These are phyloP conservation scores for Paratinospora sagittata DNA, from an alignment of 164 flowering plant species.

Conservation along the genomic window DNA sequence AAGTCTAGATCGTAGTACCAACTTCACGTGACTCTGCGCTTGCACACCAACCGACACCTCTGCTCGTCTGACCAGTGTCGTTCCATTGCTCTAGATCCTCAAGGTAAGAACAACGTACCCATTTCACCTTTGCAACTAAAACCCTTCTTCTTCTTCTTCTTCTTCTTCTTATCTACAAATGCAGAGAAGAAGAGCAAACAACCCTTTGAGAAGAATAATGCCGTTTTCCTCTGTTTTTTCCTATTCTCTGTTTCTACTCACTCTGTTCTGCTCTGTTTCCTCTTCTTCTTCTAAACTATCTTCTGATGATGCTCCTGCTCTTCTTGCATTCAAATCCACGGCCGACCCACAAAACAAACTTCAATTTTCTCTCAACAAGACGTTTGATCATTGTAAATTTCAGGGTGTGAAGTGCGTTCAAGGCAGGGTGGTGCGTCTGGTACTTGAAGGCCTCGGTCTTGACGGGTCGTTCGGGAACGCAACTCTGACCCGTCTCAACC, in stretches of 20 bases:
- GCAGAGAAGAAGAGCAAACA: neutral
- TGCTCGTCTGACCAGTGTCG: neutral
- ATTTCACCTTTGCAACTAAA: neutral
- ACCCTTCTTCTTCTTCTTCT: neutral
- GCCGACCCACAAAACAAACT: constrained; percentile 51
- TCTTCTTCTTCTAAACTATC: neutral
- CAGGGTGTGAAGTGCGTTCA: constrained; percentile 52
- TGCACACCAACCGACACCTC: neutral
- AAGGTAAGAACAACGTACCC: neutral
- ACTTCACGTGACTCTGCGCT: constrained; percentile 10
- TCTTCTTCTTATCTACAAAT: neutral
- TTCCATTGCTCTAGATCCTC: neutral
- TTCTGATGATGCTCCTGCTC: constrained; percentile 54
- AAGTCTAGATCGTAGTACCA: neutral
- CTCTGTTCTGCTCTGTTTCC: neutral
- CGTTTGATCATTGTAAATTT: constrained; percentile 57
- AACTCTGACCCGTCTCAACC: constrained; percentile 54
- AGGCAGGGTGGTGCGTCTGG: constrained; percentile 43
- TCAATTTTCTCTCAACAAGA: constrained; percentile 25
- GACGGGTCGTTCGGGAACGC: constrained; percentile 45
- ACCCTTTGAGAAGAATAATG: neutral
- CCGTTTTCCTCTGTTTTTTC: neutral
- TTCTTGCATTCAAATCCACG: constrained; percentile 54
- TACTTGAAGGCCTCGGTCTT: constrained; percentile 37
- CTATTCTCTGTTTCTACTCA: neutral